These are phyloP conservation scores for Barnettozyma californica DNA, from an alignment of 805 yeast species.

Conservation along the genomic window DNA sequence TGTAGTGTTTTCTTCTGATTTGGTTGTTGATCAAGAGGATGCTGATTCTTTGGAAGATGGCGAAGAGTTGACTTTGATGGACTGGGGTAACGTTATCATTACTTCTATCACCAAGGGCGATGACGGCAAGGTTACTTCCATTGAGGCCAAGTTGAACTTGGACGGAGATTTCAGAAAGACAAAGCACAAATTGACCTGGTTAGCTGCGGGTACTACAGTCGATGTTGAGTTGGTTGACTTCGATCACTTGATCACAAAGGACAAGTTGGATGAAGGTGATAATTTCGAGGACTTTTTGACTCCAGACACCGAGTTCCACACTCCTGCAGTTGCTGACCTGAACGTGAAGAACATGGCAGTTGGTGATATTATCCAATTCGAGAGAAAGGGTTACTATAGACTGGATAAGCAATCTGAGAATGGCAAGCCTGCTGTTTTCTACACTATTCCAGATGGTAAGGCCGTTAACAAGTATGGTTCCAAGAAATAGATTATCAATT, in stretches of 20 bases:
- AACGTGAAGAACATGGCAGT: slow-evolving; percentile 71
- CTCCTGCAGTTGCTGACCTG: slow-evolving; percentile 72
- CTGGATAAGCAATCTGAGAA: slow-evolving; percentile 55
- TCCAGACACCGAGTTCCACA: slow-evolving; percentile 77
- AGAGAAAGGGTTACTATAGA: slow-evolving; percentile 94
- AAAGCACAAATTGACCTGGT: slow-evolving; percentile 91
- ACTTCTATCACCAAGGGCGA: slow-evolving; percentile 63
- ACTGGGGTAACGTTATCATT: slow-evolving; percentile 94
- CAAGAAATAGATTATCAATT: slow-evolving; percentile 36
- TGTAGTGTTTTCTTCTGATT: slow-evolving; percentile 57
- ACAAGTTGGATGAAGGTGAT: slow-evolving; percentile 91
- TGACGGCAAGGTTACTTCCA: slow-evolving; percentile 43
- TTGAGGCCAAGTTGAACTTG: slow-evolving; percentile 76
- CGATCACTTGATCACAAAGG: slow-evolving; percentile 92
- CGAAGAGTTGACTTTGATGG: slow-evolving; percentile 97
- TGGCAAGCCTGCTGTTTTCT: slow-evolving; percentile 69
- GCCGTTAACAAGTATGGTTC: slow-evolving; percentile 70
- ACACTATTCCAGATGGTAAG: slow-evolving; percentile 96
- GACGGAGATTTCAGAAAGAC: slow-evolving; percentile 98
- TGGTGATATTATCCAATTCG: slow-evolving; percentile 90
- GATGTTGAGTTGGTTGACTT: slow-evolving; percentile 81
- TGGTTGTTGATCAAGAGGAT: slow-evolving; percentile 83
- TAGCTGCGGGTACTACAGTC: slow-evolving; percentile 72
- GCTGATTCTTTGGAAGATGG: slow-evolving; percentile 67
- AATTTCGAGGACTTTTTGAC: slow-evolving; percentile 89